These are phyloP conservation scores for Trichoderma afroharzianum DNA, from an alignment of 2,329 filamentous ascomycete species.

Conservation along the genomic window DNA sequence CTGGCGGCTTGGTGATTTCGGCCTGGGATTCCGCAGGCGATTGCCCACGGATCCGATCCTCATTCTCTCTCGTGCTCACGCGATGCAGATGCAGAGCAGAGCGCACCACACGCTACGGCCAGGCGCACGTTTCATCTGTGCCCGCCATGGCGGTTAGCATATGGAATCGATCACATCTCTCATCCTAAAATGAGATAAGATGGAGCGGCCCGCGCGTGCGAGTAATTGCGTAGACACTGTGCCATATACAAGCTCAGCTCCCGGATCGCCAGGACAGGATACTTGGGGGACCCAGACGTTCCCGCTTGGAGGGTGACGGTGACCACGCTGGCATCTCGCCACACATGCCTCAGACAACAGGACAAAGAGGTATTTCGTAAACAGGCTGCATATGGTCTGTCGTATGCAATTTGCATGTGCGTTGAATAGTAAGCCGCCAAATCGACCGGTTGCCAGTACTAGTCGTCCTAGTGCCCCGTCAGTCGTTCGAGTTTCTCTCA, in stretches of 20 bases:
- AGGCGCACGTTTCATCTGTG: not conserved
- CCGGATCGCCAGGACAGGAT: constrained; percentile 16
- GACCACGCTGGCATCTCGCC: constrained; percentile 10
- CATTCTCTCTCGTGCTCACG: not conserved
- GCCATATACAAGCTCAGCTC: constrained; percentile 17
- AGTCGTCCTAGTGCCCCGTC: not conserved
- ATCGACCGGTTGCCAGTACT: not conserved
- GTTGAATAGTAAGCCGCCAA: not conserved
- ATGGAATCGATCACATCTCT: constrained; percentile 18
- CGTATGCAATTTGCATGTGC: not conserved
- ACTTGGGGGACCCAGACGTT: constrained; percentile 7
- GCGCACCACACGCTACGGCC: not conserved
- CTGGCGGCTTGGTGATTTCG: not conserved
- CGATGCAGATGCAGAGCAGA: not conserved
- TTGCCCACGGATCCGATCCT: not conserved
- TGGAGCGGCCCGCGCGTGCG: constrained; percentile 18
- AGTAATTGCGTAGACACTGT: constrained; percentile 11
- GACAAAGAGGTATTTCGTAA: not conserved
- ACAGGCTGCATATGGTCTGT: not conserved
- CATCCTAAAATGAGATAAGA: constrained; percentile 13
- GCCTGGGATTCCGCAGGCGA: not conserved
- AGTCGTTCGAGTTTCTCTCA: not conserved
- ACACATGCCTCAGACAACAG: not conserved
- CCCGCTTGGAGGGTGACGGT: not conserved
- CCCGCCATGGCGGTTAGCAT: constrained; percentile 9